Conservation (phyloP, 2,329 filamentous ascomycete species). For the Trichoderma simmonsii region DNA sequence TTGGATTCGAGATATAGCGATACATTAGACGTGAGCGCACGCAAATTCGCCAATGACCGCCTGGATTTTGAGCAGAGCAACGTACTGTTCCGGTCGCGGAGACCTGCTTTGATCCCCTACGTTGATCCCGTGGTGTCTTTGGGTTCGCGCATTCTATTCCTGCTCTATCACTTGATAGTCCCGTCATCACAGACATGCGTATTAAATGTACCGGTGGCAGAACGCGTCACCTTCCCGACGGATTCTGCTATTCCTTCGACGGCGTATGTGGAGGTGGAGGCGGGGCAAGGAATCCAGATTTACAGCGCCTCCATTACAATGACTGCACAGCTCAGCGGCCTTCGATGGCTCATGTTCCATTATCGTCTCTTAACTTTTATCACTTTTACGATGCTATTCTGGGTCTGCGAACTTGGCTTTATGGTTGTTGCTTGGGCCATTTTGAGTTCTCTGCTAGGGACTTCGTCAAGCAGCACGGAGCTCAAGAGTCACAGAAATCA, state of each 20-base stretch:
- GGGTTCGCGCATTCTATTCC: constrained; percentile 57
- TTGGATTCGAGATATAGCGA: constrained; percentile 44
- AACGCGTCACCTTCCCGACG: constrained; percentile 61
- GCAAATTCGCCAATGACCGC: constrained; percentile 31
- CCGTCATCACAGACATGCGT: constrained; percentile 61
- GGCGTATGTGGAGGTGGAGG: constrained; percentile 64
- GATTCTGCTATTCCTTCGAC: constrained; percentile 41
- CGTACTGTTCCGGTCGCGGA: constrained; percentile 61
- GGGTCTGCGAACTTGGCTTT: constrained; percentile 68
- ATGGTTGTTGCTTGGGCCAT: constrained; percentile 63
- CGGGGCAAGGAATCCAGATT: constrained; percentile 67
- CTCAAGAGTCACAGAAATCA: constrained; percentile 18
- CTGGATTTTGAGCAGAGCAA: constrained; percentile 35
- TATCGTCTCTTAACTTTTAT: constrained; percentile 69
- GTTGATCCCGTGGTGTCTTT: constrained; percentile 65
- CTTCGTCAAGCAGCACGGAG: constrained; percentile 16
- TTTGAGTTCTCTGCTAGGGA: constrained; percentile 40
- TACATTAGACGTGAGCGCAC: constrained; percentile 28
- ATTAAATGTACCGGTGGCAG: constrained; percentile 68
- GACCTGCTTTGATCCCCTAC: constrained; percentile 79
- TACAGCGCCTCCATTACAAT: constrained; percentile 69
- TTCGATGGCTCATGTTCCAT: constrained; percentile 85
- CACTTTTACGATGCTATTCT: constrained; percentile 69
- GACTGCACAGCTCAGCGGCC: constrained; percentile 69
- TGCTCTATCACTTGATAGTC: constrained; percentile 68